Percentiles rank a stretch among this genome's conserved stretches.
phyloP scores from a whole-genome alignment of 208 protist genomes.

The Trypanosoma melophagium region DNA sequence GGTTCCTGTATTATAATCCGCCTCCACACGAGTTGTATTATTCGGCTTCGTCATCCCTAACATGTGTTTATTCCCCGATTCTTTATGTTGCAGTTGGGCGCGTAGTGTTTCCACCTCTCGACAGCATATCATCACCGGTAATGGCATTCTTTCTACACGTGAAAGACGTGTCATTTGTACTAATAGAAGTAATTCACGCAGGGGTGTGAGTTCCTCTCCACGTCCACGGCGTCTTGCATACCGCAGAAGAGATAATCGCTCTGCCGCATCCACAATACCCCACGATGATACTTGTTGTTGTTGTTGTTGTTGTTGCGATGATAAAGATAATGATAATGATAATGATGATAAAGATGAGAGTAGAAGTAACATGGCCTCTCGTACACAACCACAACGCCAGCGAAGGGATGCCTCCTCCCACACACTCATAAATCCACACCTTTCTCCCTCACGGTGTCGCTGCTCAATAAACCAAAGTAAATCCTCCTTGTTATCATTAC shows the following conservation, averaged over 20 bases:
- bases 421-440: constrained; percentile 38
- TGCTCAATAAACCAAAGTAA: constrained; percentile 41
- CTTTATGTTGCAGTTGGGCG: constrained; percentile 20
- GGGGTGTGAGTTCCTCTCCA: background rate
- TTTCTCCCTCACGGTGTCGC: constrained; percentile 19
- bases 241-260: constrained; percentile 15
- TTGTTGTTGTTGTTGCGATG: background rate
- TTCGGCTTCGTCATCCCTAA: background rate
- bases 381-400: constrained; percentile 48
- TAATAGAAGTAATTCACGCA: constrained; percentile 11
- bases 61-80: background rate
- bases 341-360: background rate
- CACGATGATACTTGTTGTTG: background rate
- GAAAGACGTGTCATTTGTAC: constrained; percentile 15
- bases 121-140: constrained; percentile 56
- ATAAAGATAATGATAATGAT: too few relatives aligned
- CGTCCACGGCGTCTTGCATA: constrained; percentile 11
- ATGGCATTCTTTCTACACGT: constrained; percentile 40
- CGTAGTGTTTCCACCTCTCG: constrained; percentile 48
- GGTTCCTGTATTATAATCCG: constrained; percentile 76
- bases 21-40: constrained; percentile 34
- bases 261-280: constrained; percentile 11
- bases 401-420: constrained; percentile 64
- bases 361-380: constrained; percentile 5
- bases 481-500: constrained; percentile 26